Conservation (phyloP, 2,329 filamentous ascomycete genomes). For the Colletotrichum coccodes region DNA sequence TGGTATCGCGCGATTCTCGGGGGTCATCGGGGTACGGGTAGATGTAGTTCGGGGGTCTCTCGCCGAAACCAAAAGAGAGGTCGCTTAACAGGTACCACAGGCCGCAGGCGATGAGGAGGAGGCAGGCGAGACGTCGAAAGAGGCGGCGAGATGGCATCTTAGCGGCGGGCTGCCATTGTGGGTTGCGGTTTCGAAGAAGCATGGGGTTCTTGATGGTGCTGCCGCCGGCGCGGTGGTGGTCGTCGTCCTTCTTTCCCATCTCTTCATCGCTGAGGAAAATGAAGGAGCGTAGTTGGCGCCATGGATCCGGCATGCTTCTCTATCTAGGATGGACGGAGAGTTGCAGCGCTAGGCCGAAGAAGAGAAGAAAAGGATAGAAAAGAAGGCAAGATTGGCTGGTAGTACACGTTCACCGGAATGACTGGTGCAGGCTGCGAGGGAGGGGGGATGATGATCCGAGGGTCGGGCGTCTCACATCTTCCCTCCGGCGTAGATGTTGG, state of each 20-base stretch:
- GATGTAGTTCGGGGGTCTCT: conserved; percentile 47
- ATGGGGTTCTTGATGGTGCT: conserved; percentile 14
- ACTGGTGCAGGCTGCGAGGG: conserved; percentile 25
- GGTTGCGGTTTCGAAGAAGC: conserved; percentile 38
- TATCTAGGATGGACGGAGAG: neutral
- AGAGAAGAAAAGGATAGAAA: conserved; percentile 6
- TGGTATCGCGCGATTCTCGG: conserved; percentile 22
- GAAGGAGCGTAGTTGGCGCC: conserved; percentile 44
- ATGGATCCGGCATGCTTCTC: conserved; percentile 47
- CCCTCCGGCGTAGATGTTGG: conserved; percentile 10
- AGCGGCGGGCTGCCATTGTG: conserved; percentile 52
- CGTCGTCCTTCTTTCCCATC: conserved; percentile 70
- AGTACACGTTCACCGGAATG: conserved; percentile 2
- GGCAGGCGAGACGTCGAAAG: conserved; percentile 61
- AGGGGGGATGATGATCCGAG: conserved; percentile 10
- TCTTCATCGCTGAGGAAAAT: conserved; percentile 64
- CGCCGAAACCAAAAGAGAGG: conserved; percentile 58
- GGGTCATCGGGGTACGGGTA: conserved; percentile 40
- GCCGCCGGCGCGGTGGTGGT: conserved; percentile 49
- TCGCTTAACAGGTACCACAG: conserved; percentile 74
- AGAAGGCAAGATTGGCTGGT: conserved; percentile 2
- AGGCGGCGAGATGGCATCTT: conserved; percentile 61
- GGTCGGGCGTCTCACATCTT: conserved; percentile 31
- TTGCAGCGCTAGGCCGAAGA: neutral
- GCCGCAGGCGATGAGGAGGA: conserved; percentile 58